Conservation (phyloP, 305 asterid species). For the Petunia hybrid region DNA sequence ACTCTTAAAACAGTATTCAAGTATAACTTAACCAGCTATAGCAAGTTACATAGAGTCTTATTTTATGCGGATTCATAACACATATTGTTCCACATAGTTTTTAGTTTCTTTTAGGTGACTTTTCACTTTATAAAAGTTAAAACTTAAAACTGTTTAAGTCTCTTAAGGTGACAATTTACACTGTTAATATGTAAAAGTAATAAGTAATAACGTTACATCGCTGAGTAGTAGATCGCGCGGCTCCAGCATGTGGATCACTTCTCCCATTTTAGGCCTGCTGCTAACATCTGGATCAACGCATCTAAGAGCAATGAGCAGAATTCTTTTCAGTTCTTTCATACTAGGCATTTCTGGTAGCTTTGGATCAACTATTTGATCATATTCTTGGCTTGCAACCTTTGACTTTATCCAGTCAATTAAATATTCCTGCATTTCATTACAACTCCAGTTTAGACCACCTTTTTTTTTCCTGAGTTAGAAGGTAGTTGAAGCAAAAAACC, state of each 20-base stretch:
- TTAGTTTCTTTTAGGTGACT: too few species aligned
- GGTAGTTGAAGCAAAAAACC: too few species aligned
- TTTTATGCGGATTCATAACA: too few species aligned
- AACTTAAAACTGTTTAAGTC: too few species aligned
- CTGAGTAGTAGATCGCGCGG: constrained; percentile 54
- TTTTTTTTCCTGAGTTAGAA: background rate
- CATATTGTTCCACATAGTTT: too few species aligned
- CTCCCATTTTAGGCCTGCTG: constrained; percentile 58
- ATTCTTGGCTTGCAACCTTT: constrained; percentile 44
- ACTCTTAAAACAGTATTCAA: background rate
- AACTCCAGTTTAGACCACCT: background rate
- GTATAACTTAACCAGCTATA: background rate
- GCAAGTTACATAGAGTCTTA: too few species aligned
- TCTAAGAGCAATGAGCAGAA: constrained; percentile 57
- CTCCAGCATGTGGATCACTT: constrained; percentile 62
- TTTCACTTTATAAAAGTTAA: too few species aligned
- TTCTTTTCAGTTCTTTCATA: constrained; percentile 47
- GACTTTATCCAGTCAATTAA: constrained; percentile 59
- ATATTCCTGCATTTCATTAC: constrained; percentile 46
- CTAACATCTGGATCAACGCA: constrained; percentile 61
- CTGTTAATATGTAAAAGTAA: too few species aligned
- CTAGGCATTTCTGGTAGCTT: constrained; percentile 49
- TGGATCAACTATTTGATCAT: constrained; percentile 51
- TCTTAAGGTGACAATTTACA: too few species aligned
- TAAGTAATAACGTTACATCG: constrained; percentile 46